Evolutionary conservation across 805 yeast species (phyloP), one percentile per base, ranked within the genome.

Genomic region (Ogataea ramenticola): DNA sequence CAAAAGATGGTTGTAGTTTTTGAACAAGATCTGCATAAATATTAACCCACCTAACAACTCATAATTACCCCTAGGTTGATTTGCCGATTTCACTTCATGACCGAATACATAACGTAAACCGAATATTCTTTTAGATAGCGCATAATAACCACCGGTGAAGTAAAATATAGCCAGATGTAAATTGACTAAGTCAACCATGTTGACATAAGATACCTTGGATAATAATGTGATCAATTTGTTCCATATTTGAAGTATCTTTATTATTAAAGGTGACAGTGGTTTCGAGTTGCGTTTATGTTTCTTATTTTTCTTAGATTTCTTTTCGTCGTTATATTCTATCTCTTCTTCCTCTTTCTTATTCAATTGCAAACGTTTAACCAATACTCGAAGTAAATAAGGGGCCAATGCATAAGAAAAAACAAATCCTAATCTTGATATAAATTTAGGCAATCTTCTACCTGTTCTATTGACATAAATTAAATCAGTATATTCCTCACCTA

Each of bases 401-500:
- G 83, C 56, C 1, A 86, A 43, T 0, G 86, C 74, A 54, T 79
- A 82, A 0, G 81, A 66, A 3, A 76, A 42, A 0, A 87, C 70
- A 54, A 80, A 89, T 4, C 80, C 77, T 2, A 79, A 45, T 44
- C 87, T 68, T 26, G 76, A 67, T 36, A 60, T 45, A 5, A 51
- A 12, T 35, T 50, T 51, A 0, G 86, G 83, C 6, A 83, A 59
- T 36, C 65, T 55, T 17, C 53, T 69, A 0, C 88, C 86, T 31
- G 61, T 60, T 41, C 75, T 65, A 34, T 66, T 67, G 7, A 84
- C 87, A 55, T 85, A 83, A 8, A 79, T 62, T 43, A 87, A 64
- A 60, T 91, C 96, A 14, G 89, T 89, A 62, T 91, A 91, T 63
- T 91, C 97, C 58, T 91, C 98, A 1, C 99, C 99, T 24, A 93